phyloP scores from a whole-genome alignment of 495 filamentous ascomycete genomes.

The Tetracladium marchalianum region DNA sequence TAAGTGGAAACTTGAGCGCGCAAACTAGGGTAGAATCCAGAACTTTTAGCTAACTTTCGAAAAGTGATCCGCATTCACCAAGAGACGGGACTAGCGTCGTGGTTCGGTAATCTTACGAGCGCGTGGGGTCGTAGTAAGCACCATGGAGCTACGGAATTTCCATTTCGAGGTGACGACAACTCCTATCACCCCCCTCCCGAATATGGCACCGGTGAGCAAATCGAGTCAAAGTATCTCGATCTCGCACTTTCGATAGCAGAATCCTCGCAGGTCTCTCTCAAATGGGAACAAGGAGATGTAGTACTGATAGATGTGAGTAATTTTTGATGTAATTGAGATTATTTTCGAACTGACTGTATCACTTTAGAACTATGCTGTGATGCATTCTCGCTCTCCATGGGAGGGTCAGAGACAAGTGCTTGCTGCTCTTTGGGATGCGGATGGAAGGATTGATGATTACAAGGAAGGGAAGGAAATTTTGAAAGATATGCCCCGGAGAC shows the following conservation, averaged over 20 bases:
- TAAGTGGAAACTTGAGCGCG: neutral
- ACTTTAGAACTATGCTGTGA: constrained; percentile 20
- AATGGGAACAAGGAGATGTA: neutral
- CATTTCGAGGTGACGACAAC: constrained; percentile 18
- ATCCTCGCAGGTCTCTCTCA: constrained; percentile 15
- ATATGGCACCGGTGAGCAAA: constrained; percentile 17
- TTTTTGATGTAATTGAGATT: no score
- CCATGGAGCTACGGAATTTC: constrained; percentile 18
- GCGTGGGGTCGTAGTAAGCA: constrained; percentile 16
- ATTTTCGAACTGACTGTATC: constrained; percentile 6
- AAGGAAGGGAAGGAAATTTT: no score
- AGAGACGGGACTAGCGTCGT: constrained; percentile 15
- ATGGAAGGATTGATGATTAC: neutral
- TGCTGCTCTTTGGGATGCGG: constrained; percentile 19
- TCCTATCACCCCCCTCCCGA: constrained; percentile 21
- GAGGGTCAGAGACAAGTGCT: constrained; percentile 17
- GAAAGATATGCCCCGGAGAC: no score
- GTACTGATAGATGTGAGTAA: no score
- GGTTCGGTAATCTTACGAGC: constrained; percentile 22
- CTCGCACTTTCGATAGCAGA: constrained; percentile 18
- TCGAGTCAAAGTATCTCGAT: constrained; percentile 20
- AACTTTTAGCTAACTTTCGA: neutral
- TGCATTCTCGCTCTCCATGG: constrained; percentile 21
- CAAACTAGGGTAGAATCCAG: neutral
- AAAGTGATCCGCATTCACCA: constrained; percentile 18